Evolutionary conservation across 176 grass and related monocot species (phyloP).

Genomic region (Urochloa ruziziensis): DNA sequence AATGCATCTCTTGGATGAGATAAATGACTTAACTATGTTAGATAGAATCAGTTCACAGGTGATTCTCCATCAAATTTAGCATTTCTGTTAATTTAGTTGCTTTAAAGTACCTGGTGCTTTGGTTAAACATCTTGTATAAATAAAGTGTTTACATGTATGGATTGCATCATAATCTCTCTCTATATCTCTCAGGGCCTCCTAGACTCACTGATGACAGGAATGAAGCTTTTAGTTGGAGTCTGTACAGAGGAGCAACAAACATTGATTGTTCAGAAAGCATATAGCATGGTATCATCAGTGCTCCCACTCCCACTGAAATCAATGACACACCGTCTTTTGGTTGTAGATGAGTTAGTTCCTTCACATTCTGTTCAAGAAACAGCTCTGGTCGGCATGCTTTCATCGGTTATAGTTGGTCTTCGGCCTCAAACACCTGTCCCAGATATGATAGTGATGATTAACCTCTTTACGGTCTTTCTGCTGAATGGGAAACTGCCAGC

Average conservation of each 20-base stretch:
- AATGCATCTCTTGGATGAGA: constrained; percentile 64
- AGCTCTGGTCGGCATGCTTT: constrained; percentile 69
- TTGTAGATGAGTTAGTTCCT: constrained; percentile 47
- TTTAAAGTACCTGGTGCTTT: not conserved
- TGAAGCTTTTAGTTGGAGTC: constrained; percentile 73
- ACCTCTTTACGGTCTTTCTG: constrained; percentile 63
- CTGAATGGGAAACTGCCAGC: constrained; percentile 70
- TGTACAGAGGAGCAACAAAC: constrained; percentile 73
- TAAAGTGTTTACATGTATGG: constrained; percentile 7
- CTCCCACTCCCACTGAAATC: constrained; percentile 43
- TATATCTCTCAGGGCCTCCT: constrained; percentile 63
- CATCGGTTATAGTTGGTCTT: constrained; percentile 70
- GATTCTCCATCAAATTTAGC: constrained; percentile 17
- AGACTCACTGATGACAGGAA: constrained; percentile 64
- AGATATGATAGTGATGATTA: constrained; percentile 53
- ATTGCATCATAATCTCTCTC: constrained; percentile 1
- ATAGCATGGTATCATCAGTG: constrained; percentile 44
- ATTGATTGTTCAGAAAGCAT: constrained; percentile 80
- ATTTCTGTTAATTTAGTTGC: constrained; percentile 19
- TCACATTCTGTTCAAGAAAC: constrained; percentile 50
- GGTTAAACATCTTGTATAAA: constrained; percentile 10
- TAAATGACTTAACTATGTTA: constrained; percentile 44
- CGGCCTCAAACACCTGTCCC: constrained; percentile 63
- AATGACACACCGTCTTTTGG: constrained; percentile 23
- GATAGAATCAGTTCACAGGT: constrained; percentile 51